Conservation (phyloP, 257 asterid genomes). For the Buddleja alternifolia region DNA sequence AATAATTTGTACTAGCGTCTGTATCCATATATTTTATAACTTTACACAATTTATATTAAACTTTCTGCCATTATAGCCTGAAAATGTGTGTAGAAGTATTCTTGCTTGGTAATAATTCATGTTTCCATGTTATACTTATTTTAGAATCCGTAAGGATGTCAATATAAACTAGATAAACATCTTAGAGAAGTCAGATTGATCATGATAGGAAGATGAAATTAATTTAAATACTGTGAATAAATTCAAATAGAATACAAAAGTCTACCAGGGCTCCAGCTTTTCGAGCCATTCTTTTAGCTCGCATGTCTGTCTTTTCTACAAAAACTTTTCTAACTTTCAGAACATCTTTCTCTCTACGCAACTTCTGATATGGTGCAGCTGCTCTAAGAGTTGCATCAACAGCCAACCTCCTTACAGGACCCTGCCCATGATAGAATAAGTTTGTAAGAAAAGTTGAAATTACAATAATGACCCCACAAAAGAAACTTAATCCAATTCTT, state of each 20-base stretch:
- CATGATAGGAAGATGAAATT: conserved; percentile 6
- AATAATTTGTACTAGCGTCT: not conserved
- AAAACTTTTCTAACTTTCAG: conserved; percentile 73
- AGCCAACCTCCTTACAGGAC: conserved; percentile 95
- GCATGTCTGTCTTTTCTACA: conserved; percentile 95
- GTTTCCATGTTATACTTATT: not conserved
- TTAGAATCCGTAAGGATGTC: conserved; percentile 7
- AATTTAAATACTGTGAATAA: not conserved
- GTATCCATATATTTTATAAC: not conserved
- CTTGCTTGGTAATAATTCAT: not conserved
- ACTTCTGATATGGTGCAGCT: conserved; percentile 98
- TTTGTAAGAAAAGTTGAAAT: conserved; percentile 33
- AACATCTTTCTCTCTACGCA: conserved; percentile 84
- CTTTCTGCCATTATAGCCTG: not conserved
- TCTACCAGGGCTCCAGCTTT: conserved; percentile 99
- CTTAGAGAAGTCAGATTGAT: conserved; percentile 17
- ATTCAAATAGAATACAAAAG: not conserved
- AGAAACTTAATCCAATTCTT: not conserved
- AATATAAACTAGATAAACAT: conserved; percentile 7
- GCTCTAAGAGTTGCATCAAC: conserved; percentile 99
- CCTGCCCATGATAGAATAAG: conserved; percentile 56
- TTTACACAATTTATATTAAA: not conserved
- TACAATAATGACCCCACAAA: not conserved
- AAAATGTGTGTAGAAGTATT: not conserved
- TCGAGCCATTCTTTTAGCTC: conserved; percentile 99